Percentiles rank a stretch among this genome's conserved stretches.
These are phyloP conservation scores for Acanthamoeba rhysodes DNA, from an alignment of 208 protist species.

Conservation along the genomic window DNA sequence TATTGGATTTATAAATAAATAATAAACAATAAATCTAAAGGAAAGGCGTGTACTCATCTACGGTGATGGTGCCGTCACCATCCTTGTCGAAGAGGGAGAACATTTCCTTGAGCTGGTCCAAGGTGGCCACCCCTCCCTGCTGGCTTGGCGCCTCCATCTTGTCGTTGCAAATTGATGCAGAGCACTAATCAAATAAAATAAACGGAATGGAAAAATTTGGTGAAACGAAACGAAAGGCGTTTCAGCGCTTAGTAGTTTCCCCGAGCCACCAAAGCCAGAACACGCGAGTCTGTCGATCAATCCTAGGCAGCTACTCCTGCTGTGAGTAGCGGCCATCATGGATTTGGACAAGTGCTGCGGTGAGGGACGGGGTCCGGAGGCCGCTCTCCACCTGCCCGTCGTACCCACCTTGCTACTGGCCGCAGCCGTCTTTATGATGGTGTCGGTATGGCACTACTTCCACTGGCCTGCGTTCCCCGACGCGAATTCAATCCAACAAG, in stretches of 20 bases:
- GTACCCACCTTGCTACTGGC: neutral
- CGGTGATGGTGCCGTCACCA: constrained; percentile 18
- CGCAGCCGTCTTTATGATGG: neutral
- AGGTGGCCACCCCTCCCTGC: neutral
- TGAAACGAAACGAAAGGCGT: no score
- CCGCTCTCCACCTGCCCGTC: neutral
- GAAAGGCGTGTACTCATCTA: constrained; percentile 85
- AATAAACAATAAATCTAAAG: neutral
- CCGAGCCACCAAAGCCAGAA: no score
- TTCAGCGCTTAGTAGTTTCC: no score
- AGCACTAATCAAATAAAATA: no score
- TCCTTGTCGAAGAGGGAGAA: constrained; percentile 67
- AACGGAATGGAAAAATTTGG: no score
- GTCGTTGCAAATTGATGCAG: no score
- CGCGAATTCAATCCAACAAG: neutral
- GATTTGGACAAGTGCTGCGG: neutral
- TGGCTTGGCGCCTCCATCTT: no score
- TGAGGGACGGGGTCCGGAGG: neutral
- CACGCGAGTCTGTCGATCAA: no score
- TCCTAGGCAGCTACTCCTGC: no score
- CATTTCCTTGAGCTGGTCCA: constrained; percentile 64
- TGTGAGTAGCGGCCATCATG: neutral
- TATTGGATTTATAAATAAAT: constrained; percentile 33
- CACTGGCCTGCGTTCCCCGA: neutral
- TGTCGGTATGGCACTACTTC: neutral